Evolutionary conservation across 495 filamentous ascomycete genomes (phyloP).

Genomic region (Penicillium arizonense): DNA sequence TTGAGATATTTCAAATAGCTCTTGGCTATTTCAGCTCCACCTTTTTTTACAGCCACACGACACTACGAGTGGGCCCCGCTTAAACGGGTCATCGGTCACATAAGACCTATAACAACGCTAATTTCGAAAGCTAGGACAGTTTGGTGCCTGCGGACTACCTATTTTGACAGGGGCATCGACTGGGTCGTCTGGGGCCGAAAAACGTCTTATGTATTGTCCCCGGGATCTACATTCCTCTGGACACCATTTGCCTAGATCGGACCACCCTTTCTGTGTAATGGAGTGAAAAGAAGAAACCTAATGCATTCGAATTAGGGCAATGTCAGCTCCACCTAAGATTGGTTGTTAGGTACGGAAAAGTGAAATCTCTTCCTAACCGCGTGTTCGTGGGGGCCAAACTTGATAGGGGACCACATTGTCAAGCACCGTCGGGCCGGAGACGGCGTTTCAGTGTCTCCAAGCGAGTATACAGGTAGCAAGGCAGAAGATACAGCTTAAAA

Average conservation of each 20-base stretch:
- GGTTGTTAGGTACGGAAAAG: not conserved
- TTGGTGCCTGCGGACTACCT: not conserved
- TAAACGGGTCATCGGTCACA: not conserved
- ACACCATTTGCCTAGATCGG: too few relatives aligned
- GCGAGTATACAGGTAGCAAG: not conserved
- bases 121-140: not conserved
- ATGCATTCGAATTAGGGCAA: not conserved
- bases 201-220: too few relatives aligned
- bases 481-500: not conserved
- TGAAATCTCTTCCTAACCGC: constrained; percentile 14
- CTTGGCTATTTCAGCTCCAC: constrained; percentile 1
- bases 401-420: constrained; percentile 5
- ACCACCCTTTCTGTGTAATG: too few relatives aligned
- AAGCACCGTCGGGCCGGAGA: constrained; percentile 11
- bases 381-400: constrained; percentile 22
- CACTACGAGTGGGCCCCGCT: not conserved
- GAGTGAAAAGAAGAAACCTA: too few relatives aligned
- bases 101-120: not conserved
- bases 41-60: not conserved
- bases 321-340: not conserved
- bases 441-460: not conserved
- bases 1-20: not conserved
- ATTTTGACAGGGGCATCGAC: not conserved
- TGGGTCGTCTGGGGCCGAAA: too few relatives aligned
- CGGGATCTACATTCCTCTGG: too few relatives aligned